Conservation (phyloP, 768 basidiomycete genomes). For the Trametes cingulata region DNA sequence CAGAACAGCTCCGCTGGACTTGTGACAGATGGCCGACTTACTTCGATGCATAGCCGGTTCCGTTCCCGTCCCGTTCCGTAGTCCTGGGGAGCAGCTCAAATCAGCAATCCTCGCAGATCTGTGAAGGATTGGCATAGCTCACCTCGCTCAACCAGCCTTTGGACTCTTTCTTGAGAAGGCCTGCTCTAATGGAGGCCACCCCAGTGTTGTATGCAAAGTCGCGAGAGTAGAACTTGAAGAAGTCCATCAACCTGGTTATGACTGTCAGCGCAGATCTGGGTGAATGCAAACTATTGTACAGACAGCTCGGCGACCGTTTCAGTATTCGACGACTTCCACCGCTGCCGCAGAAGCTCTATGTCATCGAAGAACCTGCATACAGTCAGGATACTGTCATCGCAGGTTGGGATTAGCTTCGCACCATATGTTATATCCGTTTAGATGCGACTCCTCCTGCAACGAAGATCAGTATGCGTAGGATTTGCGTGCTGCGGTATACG, state of each 20-base stretch:
- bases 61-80: conserved; percentile 77
- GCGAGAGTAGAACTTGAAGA: conserved; percentile 94
- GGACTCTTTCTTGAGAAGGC: conserved; percentile 82
- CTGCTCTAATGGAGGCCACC: conserved; percentile 88
- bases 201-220: conserved; percentile 91
- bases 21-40: not conserved
- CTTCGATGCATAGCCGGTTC: conserved; percentile 75
- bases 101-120: not conserved
- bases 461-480: conserved; percentile 17
- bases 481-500: conserved; percentile 23
- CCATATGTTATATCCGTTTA: conserved; percentile 85
- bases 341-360: conserved; percentile 84
- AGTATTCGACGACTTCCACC: conserved; percentile 92
- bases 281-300: conserved; percentile 31
- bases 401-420: conserved; percentile 24
- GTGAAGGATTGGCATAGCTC: conserved; percentile 29
- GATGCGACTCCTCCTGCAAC: conserved; percentile 72
- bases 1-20: not conserved
- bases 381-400: conserved; percentile 5
- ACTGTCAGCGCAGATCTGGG: conserved; percentile 4
- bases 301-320: conserved; percentile 94
- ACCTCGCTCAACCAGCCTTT: conserved; percentile 98
- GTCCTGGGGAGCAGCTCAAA: conserved; percentile 35
- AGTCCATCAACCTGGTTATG: conserved; percentile 80
- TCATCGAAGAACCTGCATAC: conserved; percentile 90